Conservation (phyloP, 768 basidiomycete genomes). For the Fistulinella prunicolor region DNA sequence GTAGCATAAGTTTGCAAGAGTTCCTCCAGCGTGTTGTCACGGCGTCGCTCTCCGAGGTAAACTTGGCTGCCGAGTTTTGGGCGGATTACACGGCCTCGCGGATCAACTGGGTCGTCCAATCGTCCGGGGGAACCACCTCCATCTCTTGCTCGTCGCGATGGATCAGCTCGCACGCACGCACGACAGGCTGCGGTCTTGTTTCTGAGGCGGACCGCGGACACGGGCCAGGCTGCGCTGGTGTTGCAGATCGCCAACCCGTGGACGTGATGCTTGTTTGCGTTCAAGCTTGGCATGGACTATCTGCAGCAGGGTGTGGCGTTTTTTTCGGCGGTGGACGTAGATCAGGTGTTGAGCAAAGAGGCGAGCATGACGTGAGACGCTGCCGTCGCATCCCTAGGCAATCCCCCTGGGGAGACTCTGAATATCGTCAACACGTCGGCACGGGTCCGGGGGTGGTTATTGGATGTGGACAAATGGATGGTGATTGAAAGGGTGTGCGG, state of each 20-base stretch:
- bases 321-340: conserved; percentile 95
- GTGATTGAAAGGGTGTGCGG: conserved; percentile 42
- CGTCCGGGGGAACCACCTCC: conserved; percentile 96
- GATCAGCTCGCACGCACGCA: conserved; percentile 96
- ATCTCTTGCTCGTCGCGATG: conserved; percentile 95
- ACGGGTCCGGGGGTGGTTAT: conserved; percentile 70
- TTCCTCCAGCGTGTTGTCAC: too few species aligned
- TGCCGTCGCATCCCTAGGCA: conserved; percentile 81
- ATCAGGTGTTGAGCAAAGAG: conserved; percentile 89
- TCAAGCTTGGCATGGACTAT: conserved; percentile 92
- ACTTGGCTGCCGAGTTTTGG: conserved; percentile 74
- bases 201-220: conserved; percentile 84
- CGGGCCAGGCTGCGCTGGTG: conserved; percentile 86
- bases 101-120: conserved; percentile 99
- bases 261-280: conserved; percentile 90
- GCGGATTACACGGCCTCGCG: conserved; percentile 91
- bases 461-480: conserved; percentile 59
- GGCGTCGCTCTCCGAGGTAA: too few species aligned
- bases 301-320: conserved; percentile 94
- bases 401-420: conserved; percentile 87
- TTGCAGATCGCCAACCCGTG: conserved; percentile 95
- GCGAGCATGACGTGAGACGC: conserved; percentile 94
- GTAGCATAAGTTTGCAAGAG: too few species aligned
- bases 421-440: conserved; percentile 63
- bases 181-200: conserved; percentile 92